Conservation (phyloP, 202 grass and related monocot genomes). For the Elaeis oleifera region DNA sequence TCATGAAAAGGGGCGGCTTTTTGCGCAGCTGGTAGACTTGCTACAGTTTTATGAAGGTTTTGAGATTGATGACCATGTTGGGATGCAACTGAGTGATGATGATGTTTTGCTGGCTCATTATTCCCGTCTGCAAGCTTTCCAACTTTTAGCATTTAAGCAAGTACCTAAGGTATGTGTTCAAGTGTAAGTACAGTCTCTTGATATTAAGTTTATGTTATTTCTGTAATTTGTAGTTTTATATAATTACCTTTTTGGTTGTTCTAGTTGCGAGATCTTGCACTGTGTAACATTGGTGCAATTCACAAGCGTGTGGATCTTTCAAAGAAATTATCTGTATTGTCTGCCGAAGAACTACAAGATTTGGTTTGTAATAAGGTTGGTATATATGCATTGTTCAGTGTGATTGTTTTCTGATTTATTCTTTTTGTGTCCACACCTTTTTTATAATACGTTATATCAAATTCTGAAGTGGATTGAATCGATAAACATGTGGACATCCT, state of each 20-base stretch:
- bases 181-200: background rate
- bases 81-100: constrained; percentile 86
- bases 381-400: constrained; percentile 20
- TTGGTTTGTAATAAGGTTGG: constrained; percentile 87
- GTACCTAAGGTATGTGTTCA: constrained; percentile 63
- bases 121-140: constrained; percentile 81
- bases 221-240: background rate
- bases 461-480: too few relatives aligned
- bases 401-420: constrained; percentile 14
- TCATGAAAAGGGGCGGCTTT: constrained; percentile 89
- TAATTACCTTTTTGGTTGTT: constrained; percentile 17
- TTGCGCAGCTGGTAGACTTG: constrained; percentile 87
- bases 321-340: constrained; percentile 86
- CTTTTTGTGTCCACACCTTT: constrained; percentile 7
- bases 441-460: background rate
- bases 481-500: too few relatives aligned
- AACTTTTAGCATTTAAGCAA: constrained; percentile 90
- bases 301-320: constrained; percentile 81
- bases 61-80: constrained; percentile 94
- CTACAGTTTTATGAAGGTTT: constrained; percentile 97
- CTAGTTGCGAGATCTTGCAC: constrained; percentile 66
- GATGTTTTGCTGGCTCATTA: constrained; percentile 84
- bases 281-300: constrained; percentile 92
- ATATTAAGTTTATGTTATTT: too few relatives aligned
- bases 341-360: constrained; percentile 61